Conservation (phyloP, 2,329 filamentous ascomycete species). For the Fusarium torulosum region DNA sequence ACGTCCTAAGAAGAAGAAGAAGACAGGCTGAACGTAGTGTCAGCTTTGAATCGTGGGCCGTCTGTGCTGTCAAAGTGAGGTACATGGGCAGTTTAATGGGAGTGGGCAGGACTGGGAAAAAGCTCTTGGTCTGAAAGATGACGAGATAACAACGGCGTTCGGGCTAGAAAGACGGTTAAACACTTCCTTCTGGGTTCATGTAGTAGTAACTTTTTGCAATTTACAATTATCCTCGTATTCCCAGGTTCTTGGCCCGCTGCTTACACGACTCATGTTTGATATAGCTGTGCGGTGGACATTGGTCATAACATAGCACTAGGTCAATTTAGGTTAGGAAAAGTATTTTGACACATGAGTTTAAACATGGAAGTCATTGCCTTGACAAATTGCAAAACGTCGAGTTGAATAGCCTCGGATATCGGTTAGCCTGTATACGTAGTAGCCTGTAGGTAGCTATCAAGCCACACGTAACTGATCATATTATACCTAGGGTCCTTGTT, state of each 20-base stretch:
- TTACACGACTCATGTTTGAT: conserved; percentile 17
- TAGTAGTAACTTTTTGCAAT: conserved; percentile 25
- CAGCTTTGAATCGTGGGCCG: background rate
- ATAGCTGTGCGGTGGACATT: conserved; percentile 8
- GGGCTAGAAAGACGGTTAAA: conserved; percentile 48
- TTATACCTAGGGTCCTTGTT: background rate
- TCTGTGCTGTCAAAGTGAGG: conserved; percentile 2
- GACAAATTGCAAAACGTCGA: background rate
- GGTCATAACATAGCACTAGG: conserved; percentile 16
- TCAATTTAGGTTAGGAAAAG: conserved; percentile 10
- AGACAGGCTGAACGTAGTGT: conserved; percentile 48
- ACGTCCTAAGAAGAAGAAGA: conserved; percentile 65
- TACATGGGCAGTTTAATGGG: conserved; percentile 33
- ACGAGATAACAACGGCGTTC: conserved; percentile 46
- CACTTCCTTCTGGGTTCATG: conserved; percentile 21
- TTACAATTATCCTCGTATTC: conserved; percentile 5
- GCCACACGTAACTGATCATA: background rate
- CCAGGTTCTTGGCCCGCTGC: background rate
- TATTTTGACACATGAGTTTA: conserved; percentile 5
- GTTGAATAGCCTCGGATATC: conserved; percentile 4
- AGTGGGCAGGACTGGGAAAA: conserved; percentile 32
- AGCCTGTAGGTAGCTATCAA: background rate
- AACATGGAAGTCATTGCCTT: background rate
- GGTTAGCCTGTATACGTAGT: conserved; percentile 9
- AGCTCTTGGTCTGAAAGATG: conserved; percentile 33